Base-by-base conservation (phyloP, 768 basidiomycete genomes). In the Serendipita sp. region DNA sequence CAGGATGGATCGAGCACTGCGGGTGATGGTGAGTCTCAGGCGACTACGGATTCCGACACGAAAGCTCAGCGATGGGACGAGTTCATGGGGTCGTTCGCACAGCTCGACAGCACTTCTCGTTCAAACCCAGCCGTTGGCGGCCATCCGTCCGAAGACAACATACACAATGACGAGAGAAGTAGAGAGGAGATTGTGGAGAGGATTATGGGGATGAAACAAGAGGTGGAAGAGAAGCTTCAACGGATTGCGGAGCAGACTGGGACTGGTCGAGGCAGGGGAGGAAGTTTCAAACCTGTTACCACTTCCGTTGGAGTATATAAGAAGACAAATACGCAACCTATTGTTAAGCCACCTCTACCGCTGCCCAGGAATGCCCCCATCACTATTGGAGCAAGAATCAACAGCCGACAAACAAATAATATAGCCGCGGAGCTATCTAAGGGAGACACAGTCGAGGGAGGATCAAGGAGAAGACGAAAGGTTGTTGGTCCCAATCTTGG, bases 201-300 rank as follows among this genome's bases (percentile, higher is more conserved):
- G 30, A 58, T 58, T 9, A n/a, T 31, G 4, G 53, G 2, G 22
- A 58, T 58, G 53, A 58, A 58, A 24, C 17, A 3, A 24, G 53
- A 58, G n/a, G 53, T 58, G 53, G 53, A 58, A 22, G 53, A 58
- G 31, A 58, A 58, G 30, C 53, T 58, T 26, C 53, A 58, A 31
- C 13, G 31, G 30, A 58, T 58, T 24, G 20, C 53, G 17, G 53
- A 26, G 17, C 20, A 31, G 4, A n/a, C 53, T n/a, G 24, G 53
- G 11, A 28, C 45, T 9, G 45, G 45, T 28, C 7, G 26, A 48
- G 45, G 1, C 5, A 38, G 34, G 34, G 34, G 34, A 38, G 34
- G n/a, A n/a, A n/a, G 7, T 38, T 38, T 38, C 34, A 38, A 38
- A 14, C 34, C 34, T 14, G 14, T 38, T 5, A 20, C 2, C 7